A percentile compares a stretch with the other conserved stretches of the same genome.
Evolutionary conservation across 352 stramenopile genomes (phyloP).

Genomic region (Pythium volutum): DNA sequence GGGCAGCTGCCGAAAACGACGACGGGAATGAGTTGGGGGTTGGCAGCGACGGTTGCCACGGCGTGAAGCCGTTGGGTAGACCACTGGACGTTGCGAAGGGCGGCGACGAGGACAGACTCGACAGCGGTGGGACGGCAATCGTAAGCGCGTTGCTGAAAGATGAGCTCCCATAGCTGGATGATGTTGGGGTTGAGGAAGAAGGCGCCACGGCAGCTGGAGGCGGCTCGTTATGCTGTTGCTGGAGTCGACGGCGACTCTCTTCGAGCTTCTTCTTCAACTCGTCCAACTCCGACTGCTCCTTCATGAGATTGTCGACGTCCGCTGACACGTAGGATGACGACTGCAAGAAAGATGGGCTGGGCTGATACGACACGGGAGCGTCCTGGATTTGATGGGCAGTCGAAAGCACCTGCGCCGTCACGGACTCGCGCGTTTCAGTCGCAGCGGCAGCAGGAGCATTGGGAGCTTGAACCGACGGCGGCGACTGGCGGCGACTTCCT

Average conservation of each 20-base stretch:
- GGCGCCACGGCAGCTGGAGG: constrained; percentile 2
- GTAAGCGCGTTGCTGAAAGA: constrained; percentile 15
- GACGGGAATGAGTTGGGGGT: constrained; percentile 11
- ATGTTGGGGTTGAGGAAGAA: background rate
- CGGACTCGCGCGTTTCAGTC: background rate
- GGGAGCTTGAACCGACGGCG: constrained; percentile 6
- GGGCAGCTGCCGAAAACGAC: constrained; percentile 2
- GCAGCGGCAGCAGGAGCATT: background rate
- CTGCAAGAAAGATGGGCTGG: constrained; percentile 1
- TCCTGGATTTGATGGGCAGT: constrained; percentile 9
- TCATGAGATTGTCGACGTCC: constrained; percentile 61
- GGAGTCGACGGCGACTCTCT: constrained; percentile 61
- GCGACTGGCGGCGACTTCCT: constrained; percentile 2
- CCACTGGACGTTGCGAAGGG: constrained; percentile 1
- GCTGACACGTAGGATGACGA: constrained; percentile 28
- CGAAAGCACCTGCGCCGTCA: constrained; percentile 12
- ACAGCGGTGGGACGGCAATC: constrained; percentile 2
- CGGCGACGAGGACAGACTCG: background rate
- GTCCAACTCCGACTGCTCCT: constrained; percentile 67
- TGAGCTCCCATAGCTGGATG: background rate
- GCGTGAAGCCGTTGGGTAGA: constrained; percentile 14
- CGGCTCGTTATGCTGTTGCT: constrained; percentile 28
- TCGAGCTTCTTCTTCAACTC: constrained; percentile 57
- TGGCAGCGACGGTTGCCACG: constrained; percentile 14
- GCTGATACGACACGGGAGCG: background rate